Base-by-base conservation (phyloP, 495 filamentous ascomycete species). In the Tuber melanosporum region DNA sequence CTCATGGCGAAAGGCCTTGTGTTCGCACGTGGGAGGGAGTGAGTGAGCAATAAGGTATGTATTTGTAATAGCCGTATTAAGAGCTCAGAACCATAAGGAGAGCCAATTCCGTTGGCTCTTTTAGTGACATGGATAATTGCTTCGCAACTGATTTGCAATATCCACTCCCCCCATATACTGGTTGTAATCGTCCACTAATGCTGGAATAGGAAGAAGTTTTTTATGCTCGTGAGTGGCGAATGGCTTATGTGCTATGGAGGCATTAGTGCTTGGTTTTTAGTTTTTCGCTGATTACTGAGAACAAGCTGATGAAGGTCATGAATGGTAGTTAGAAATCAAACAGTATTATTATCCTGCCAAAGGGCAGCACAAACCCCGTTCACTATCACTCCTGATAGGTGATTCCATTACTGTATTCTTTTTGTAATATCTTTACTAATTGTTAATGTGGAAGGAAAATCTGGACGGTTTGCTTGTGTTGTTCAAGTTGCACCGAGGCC, bases 81-180 rank as follows among this genome's bases (percentile, higher is more conserved):
- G 39, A 39, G 39, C 39, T 75, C 66, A 82, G 71, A 78, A 80
- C 62, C 79, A 80, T 22, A 82, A 46, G 26, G 73, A 71, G 62
- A 76, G 80, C 74, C 69, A 83, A 69, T 49, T 79, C 26, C 77
- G 44, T n/a, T 7, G 43, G 42, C 70, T 76, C 45, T 42, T 44
- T 26, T 19, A 47, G 76, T 44, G 44, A 52, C 75, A 81, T 71
- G 66, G 22, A 70, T 83, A 84, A 47, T 76, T 75, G 49, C 57
- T 42, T 7, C 71, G 46, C 22, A 72, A 41, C 47, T 79, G 76
- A 73, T 78, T 74, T 17, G 73, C 73, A 45, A 77, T 77, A 72
- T 81, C 76, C 19, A 83, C 77, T 36, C 81, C 77, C 62, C 79
- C 77, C 73, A 83, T 82, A 82, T 82, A 74, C 39, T 76, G 71